These are phyloP conservation scores for Wallacemonas sp. DNA, from an alignment of 208 protist genomes.

Conservation along the genomic window DNA sequence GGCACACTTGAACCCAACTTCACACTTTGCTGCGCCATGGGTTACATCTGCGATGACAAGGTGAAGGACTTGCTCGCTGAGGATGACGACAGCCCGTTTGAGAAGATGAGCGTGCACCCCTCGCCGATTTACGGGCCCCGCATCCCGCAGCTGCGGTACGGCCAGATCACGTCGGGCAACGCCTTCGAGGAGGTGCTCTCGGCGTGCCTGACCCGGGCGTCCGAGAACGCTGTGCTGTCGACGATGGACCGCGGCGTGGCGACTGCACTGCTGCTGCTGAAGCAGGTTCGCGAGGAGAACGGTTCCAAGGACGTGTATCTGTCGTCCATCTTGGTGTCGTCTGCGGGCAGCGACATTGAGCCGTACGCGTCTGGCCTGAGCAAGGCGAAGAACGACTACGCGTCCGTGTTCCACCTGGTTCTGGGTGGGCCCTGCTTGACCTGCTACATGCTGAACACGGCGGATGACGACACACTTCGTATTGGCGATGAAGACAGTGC, in stretches of 20 bases:
- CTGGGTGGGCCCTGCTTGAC: slow-evolving; percentile 67
- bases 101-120: slow-evolving; percentile 54
- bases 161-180: slow-evolving; percentile 33
- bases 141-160: slow-evolving; percentile 58
- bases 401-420: slow-evolving; percentile 67
- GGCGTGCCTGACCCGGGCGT: slow-evolving; percentile 37
- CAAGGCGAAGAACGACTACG: slow-evolving; percentile 50
- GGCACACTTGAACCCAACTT: slow-evolving; percentile 32
- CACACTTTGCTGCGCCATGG: slow-evolving; percentile 55
- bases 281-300: slow-evolving; percentile 50
- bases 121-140: slow-evolving; percentile 81
- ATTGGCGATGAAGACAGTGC: background rate
- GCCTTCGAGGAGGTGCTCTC: slow-evolving; percentile 61
- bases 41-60: slow-evolving; percentile 71
- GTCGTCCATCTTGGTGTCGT: slow-evolving; percentile 66
- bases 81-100: slow-evolving; percentile 36
- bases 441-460: slow-evolving; percentile 72
- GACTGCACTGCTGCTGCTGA: slow-evolving; percentile 52
- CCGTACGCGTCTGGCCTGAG: slow-evolving; percentile 53
- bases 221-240: slow-evolving; percentile 41
- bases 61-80: slow-evolving; percentile 57
- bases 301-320: slow-evolving; percentile 69
- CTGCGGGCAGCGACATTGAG: slow-evolving; percentile 46
- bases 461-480: slow-evolving; percentile 37
- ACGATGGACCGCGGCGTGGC: slow-evolving; percentile 47